A percentile compares a stretch with the other conserved stretches of the same genome.
Conservation (phyloP, 331 rosid species). For the Quercus tomentella region DNA sequence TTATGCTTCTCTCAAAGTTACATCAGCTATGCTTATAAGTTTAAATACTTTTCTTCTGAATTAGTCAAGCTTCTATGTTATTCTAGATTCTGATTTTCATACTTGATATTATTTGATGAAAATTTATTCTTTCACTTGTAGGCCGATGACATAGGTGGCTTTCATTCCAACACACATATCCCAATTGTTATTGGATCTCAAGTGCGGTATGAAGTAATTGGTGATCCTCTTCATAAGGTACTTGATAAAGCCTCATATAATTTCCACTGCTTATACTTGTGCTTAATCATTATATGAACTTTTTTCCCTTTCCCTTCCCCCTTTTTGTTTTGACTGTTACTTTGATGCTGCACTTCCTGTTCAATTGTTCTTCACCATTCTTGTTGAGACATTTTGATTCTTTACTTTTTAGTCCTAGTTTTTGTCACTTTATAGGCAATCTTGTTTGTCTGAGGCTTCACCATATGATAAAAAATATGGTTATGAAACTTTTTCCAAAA, state of each 20-base stretch:
- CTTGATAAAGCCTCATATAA: not conserved
- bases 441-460: not conserved
- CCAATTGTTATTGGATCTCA: conserved; percentile 86
- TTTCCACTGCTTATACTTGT: not conserved
- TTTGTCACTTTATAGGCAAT: not conserved
- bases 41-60: not conserved
- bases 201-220: conserved; percentile 78
- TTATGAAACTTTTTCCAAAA: not conserved
- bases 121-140: conserved; percentile 22
- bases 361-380: not conserved
- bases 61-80: not conserved
- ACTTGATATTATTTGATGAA: not conserved
- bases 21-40: not conserved
- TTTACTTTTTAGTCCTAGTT: not conserved
- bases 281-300: not conserved
- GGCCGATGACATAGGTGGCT: conserved; percentile 67
- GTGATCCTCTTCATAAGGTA: conserved; percentile 83
- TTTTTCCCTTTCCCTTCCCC: not conserved
- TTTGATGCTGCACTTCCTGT: not conserved
- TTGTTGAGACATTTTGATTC: not conserved
- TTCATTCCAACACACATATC: conserved; percentile 84
- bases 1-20: not conserved
- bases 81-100: not conserved
- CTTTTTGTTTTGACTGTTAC: not conserved
- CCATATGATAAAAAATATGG: not conserved